Conservation (phyloP, 2,329 filamentous ascomycete genomes). For the Ramularia endophylla region DNA sequence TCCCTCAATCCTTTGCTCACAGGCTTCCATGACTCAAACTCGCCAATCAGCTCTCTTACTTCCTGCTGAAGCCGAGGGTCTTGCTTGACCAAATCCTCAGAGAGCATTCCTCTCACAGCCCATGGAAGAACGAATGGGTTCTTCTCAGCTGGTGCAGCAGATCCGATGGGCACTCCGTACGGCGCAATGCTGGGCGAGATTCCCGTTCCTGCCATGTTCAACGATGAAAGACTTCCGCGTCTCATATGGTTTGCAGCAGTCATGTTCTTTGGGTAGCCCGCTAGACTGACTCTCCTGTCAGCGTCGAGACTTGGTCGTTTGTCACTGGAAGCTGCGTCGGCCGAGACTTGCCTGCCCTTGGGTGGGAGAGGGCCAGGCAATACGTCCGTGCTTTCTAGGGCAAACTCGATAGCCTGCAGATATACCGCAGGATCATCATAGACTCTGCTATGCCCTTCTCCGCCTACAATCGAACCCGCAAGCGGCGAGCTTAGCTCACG, state of each 20-base stretch:
- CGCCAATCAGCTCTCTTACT: conserved; percentile 68
- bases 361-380: conserved; percentile 6
- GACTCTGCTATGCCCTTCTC: conserved; percentile 87
- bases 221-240: conserved; percentile 23
- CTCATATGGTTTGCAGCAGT: conserved; percentile 30
- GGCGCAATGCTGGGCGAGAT: conserved; percentile 28
- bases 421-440: conserved; percentile 90
- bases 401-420: conserved; percentile 48
- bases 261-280: conserved; percentile 26
- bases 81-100: conserved; percentile 83
- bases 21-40: conserved; percentile 94
- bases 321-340: conserved; percentile 8
- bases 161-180: conserved; percentile 34
- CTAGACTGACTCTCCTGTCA: conserved; percentile 12
- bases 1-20: conserved; percentile 87
- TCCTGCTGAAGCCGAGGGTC: conserved; percentile 62
- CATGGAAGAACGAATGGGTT: conserved; percentile 93
- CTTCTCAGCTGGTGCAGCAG: conserved; percentile 31
- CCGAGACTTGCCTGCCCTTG: neutral
- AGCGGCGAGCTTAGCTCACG: conserved; percentile 83
- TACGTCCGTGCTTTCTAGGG: conserved; percentile 41
- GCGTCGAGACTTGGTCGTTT: conserved; percentile 18
- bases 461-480: conserved; percentile 83
- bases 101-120: conserved; percentile 88
- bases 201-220: conserved; percentile 20